Conservation (phyloP, 2,329 filamentous ascomycete species). For the Escovopsis weberi region DNA sequence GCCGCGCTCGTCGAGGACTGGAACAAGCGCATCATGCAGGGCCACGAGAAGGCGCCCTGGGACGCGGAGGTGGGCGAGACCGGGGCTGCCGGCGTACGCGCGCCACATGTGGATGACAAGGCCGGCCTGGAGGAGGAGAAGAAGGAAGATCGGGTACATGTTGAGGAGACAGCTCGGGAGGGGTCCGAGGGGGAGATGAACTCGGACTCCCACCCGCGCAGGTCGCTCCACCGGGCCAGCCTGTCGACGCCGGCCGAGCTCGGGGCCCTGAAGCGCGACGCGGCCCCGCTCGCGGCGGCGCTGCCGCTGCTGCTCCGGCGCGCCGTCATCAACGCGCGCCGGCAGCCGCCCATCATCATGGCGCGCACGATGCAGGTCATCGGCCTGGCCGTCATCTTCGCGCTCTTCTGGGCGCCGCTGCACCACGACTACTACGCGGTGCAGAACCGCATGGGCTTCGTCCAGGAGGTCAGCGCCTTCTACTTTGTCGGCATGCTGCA, state of each 20-base stretch:
- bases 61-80: neutral
- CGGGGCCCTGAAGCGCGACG: conserved; percentile 50
- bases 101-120: too few species aligned
- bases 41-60: neutral
- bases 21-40: conserved; percentile 15
- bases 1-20: conserved; percentile 45
- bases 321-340: conserved; percentile 52
- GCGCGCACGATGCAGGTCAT: conserved; percentile 54
- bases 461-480: conserved; percentile 56
- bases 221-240: conserved; percentile 26
- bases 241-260: conserved; percentile 57
- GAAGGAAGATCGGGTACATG: too few species aligned
- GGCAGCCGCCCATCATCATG: conserved; percentile 49
- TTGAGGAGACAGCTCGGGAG: too few species aligned
- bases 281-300: conserved; percentile 45
- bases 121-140: too few species aligned
- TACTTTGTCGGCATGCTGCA: conserved; percentile 69
- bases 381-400: conserved; percentile 45
- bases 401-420: conserved; percentile 57
- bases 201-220: conserved; percentile 17
- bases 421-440: conserved; percentile 54
- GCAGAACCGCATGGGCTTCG: conserved; percentile 57
- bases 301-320: conserved; percentile 55
- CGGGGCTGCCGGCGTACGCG: neutral
- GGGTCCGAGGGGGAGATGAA: too few species aligned